These are phyloP conservation scores for Lichina pygmaea DNA, from an alignment of 495 filamentous ascomycete genomes.

Conservation along the genomic window DNA sequence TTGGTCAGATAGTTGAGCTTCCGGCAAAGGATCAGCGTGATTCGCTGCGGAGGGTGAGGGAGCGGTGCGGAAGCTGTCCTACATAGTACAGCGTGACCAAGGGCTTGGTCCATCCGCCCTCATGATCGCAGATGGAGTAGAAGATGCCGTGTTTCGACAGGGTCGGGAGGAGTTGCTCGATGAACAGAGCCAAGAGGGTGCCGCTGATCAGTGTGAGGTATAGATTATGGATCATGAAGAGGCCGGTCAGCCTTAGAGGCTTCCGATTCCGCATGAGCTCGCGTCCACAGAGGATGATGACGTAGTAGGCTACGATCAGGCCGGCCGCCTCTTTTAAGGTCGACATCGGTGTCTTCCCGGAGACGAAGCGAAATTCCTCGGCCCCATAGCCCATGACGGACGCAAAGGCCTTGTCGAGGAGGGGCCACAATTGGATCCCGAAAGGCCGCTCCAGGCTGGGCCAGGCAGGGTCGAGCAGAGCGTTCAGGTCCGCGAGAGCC, in stretches of 20 bases:
- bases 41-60: background rate
- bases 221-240: constrained; percentile 50
- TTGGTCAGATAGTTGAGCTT: constrained; percentile 52
- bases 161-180: constrained; percentile 36
- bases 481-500: background rate
- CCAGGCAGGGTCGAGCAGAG: background rate
- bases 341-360: constrained; percentile 30
- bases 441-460: constrained; percentile 18
- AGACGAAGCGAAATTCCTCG: constrained; percentile 29
- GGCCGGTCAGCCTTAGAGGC: constrained; percentile 30
- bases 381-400: constrained; percentile 21
- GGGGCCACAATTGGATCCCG: constrained; percentile 17
- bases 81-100: constrained; percentile 45
- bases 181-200: constrained; percentile 30
- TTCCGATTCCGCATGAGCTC: constrained; percentile 34
- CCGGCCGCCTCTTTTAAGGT: constrained; percentile 27
- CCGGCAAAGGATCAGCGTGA: background rate
- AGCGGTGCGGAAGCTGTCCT: constrained; percentile 7
- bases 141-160: constrained; percentile 30
- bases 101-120: constrained; percentile 40
- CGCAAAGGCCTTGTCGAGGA: constrained; percentile 15
- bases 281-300: constrained; percentile 36
- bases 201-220: constrained; percentile 33
- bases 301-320: constrained; percentile 34
- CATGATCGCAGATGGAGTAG: constrained; percentile 32